Base-by-base conservation (phyloP, 1,139 yeast genomes). In the Debaryomyces singareniensis region DNA sequence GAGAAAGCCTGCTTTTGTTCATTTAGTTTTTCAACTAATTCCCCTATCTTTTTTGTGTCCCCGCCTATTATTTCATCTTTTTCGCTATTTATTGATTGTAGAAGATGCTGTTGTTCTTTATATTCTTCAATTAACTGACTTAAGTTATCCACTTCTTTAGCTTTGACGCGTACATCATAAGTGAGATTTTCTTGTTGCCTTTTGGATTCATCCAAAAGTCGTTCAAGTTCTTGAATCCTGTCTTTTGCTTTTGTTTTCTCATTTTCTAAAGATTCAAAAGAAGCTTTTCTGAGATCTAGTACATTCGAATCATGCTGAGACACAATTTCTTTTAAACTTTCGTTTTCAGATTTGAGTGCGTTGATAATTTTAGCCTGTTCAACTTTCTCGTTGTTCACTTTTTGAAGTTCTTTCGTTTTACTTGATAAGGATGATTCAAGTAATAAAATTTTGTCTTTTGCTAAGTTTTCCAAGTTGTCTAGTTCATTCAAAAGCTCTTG, bases 21-120 rank as follows among this genome's bases (percentile, higher is more conserved):
- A 13, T 46, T 41, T 11, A 53, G 42, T 22, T 46, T 45, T 30
- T 43, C 40, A 4, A 49, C 46, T 10, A 55, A 36, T 30, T 51
- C 52, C 14, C 38, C 42, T 40, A 55, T 38, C 33, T 51, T 50
- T 23, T 37, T 38, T 12, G 54, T 47, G 28, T 53, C 55, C 16
- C 50, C 55, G 21, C 43, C 39, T 10, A 53, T 51, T 9, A 47
- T 48, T 16, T 37, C 40, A 30, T 53, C 56, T 30, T 52, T 53
- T 26, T 47, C 54, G 11, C 26, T 28, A 21, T 40, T 43, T 13
- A 43, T 25, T 7, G 31, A 21, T 16, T 28, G 24, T 13, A 31
- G 23, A 11, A 21, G 16, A 12, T 31, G 27, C 13, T 25, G 12
- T 21, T 31, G 28, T 7, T 33, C 31, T 33, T 47, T 30, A 33